Evolutionary conservation across 2,329 filamentous ascomycete genomes (phyloP).

Genomic region (Drechslerella dactyloides): DNA sequence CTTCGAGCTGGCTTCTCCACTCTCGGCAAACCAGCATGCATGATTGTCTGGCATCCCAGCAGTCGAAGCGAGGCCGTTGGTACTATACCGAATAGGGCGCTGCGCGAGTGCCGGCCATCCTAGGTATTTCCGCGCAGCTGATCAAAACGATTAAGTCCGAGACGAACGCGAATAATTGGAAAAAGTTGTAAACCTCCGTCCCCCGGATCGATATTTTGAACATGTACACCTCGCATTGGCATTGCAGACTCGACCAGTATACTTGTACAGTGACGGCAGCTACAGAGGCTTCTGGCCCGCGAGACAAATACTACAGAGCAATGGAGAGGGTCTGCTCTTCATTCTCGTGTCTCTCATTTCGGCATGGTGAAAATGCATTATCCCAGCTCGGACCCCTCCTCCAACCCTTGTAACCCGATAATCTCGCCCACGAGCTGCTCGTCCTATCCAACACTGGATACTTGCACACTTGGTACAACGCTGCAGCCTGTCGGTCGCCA

Average conservation of each 20-base stretch:
- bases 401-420: too few relatives aligned
- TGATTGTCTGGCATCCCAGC: slow-evolving; percentile 1
- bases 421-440: too few relatives aligned
- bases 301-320: too few relatives aligned
- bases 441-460: neutral
- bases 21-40: neutral
- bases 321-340: neutral
- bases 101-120: neutral
- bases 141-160: neutral
- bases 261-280: neutral
- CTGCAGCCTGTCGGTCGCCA: slow-evolving; percentile 2
- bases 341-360: neutral
- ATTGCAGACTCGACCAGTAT: neutral
- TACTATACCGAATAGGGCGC: neutral
- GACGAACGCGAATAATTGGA: neutral
- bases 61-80: neutral
- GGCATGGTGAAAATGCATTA: neutral
- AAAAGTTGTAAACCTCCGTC: neutral
- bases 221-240: slow-evolving; percentile 1
- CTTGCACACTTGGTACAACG: neutral
- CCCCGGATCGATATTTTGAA: slow-evolving; percentile 1
- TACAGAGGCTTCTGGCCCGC: too few relatives aligned
- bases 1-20: neutral
- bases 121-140: neutral
- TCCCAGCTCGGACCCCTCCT: too few relatives aligned